phyloP scores from a whole-genome alignment of 345 rosid species.

The Physaria fendleri region DNA sequence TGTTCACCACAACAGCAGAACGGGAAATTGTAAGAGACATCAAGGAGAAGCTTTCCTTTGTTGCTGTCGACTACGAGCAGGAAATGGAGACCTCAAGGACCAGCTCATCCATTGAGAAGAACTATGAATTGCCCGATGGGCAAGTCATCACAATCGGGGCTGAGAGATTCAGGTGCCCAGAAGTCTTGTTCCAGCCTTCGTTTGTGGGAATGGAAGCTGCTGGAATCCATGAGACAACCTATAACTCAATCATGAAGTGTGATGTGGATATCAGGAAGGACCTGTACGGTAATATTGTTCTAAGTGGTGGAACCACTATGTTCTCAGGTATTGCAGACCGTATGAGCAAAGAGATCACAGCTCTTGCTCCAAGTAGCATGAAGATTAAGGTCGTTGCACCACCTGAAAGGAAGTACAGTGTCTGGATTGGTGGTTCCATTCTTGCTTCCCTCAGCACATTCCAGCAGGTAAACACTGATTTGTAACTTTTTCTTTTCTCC shows the following conservation, averaged over 20 bases:
- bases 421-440: constrained; percentile 77
- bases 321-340: constrained; percentile 68
- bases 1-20: constrained; percentile 71
- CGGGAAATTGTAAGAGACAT: constrained; percentile 91
- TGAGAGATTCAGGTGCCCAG: constrained; percentile 65
- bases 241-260: constrained; percentile 62
- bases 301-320: constrained; percentile 76
- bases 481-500: background rate
- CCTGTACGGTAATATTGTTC: constrained; percentile 59
- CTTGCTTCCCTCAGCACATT: constrained; percentile 76
- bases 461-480: constrained; percentile 44
- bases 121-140: constrained; percentile 60
- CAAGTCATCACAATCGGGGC: constrained; percentile 63
- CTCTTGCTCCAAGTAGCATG: constrained; percentile 72
- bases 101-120: constrained; percentile 65
- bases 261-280: constrained; percentile 50
- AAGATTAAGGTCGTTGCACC: constrained; percentile 78
- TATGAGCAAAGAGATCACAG: constrained; percentile 74
- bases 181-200: constrained; percentile 61
- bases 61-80: constrained; percentile 60
- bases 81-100: constrained; percentile 59
- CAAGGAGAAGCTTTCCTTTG: constrained; percentile 65
- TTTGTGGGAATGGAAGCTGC: constrained; percentile 69
- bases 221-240: constrained; percentile 64
- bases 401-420: constrained; percentile 71